A percentile compares a stretch with the other conserved stretches of the same genome.
Evolutionary conservation across 331 rosid species (phyloP).

Genomic region (Ulmus americana): DNA sequence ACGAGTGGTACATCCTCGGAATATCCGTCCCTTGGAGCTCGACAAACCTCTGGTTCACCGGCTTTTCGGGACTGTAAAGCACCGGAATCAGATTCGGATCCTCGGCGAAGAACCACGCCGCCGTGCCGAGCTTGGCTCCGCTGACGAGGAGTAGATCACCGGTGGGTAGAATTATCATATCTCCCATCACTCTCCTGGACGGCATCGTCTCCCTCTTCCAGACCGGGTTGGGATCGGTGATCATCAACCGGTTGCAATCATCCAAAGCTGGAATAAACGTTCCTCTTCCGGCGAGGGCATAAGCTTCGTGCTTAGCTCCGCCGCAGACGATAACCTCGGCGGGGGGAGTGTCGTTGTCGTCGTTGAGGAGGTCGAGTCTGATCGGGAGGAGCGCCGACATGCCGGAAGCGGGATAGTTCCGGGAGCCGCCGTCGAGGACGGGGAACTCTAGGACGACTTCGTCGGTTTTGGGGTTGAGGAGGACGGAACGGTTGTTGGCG

Average conservation of each 20-base stretch:
- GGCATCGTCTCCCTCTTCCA: slow-evolving; percentile 75
- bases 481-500: slow-evolving; percentile 68
- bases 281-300: slow-evolving; percentile 30
- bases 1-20: slow-evolving; percentile 84
- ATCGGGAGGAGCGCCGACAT: slow-evolving; percentile 73
- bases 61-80: slow-evolving; percentile 40
- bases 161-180: slow-evolving; percentile 52
- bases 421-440: slow-evolving; percentile 46
- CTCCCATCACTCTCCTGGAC: slow-evolving; percentile 69
- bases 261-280: slow-evolving; percentile 34
- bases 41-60: slow-evolving; percentile 31
- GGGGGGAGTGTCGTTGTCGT: slow-evolving; percentile 8
- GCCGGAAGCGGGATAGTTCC: slow-evolving; percentile 86
- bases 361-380: slow-evolving; percentile 29
- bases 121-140: slow-evolving; percentile 64
- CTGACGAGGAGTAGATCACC: slow-evolving; percentile 65
- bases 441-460: slow-evolving; percentile 45
- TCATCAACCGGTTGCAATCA: slow-evolving; percentile 52
- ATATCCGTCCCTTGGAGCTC: slow-evolving; percentile 24
- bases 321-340: slow-evolving; percentile 76
- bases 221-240: slow-evolving; percentile 36
- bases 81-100: slow-evolving; percentile 48
- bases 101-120: slow-evolving; percentile 78
- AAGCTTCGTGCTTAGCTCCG: slow-evolving; percentile 50
- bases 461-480: slow-evolving; percentile 41